phyloP scores from a whole-genome alignment of 2,329 filamentous ascomycete genomes.

The Bisporella sp. region DNA sequence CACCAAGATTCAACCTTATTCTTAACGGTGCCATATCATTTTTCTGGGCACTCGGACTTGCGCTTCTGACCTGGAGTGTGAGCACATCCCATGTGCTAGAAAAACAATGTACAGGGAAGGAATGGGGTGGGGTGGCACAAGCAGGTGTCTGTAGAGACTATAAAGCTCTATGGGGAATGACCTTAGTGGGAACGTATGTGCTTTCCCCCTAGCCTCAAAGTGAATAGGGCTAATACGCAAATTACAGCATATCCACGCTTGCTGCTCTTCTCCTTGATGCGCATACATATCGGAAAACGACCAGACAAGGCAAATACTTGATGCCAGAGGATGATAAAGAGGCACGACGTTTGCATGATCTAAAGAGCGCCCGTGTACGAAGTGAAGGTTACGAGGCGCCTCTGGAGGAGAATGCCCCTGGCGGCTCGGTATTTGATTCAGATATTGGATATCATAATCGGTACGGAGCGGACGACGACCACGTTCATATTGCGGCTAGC shows the following conservation, averaged over 20 bases:
- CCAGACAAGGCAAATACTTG: constrained; percentile 15
- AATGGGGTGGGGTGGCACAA: constrained; percentile 17
- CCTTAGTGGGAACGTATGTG: constrained; percentile 21
- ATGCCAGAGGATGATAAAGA: constrained; percentile 22
- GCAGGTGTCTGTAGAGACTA: constrained; percentile 23
- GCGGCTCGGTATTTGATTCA: constrained; percentile 5
- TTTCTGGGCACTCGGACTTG: constrained; percentile 21
- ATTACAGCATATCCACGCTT: constrained; percentile 16
- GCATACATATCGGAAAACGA: constrained; percentile 15
- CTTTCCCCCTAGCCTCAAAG: background rate
- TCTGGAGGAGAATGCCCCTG: constrained; percentile 4
- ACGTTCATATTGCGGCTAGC: background rate
- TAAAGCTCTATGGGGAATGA: constrained; percentile 24
- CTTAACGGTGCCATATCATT: constrained; percentile 17
- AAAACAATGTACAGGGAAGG: constrained; percentile 15
- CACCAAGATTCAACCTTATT: constrained; percentile 21
- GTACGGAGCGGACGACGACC: constrained; percentile 15
- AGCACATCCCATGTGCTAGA: constrained; percentile 17
- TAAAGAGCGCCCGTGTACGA: constrained; percentile 10
- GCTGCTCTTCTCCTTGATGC: constrained; percentile 19
- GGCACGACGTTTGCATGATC: constrained; percentile 12
- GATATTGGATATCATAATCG: constrained; percentile 23
- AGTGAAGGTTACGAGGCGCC: constrained; percentile 14
- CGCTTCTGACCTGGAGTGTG: constrained; percentile 20
- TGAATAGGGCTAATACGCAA: background rate